Evolutionary conservation across 176 grass and related monocot genomes (phyloP).

Genomic region (Pontederia paniculata): DNA sequence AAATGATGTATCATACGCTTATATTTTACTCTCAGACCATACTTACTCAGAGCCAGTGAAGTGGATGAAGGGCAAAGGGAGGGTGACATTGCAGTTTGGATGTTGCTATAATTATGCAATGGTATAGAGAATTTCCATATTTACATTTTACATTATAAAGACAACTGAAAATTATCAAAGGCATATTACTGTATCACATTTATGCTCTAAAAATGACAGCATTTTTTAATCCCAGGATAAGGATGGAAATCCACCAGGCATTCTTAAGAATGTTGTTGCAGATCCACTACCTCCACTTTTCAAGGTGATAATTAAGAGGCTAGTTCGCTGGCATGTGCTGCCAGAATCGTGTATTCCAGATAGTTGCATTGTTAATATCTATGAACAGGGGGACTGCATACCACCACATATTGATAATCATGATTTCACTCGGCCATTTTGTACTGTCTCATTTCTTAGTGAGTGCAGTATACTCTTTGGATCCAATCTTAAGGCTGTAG

Average conservation of each 20-base stretch:
- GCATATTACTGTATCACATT: neutral
- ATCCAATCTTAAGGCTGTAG: constrained; percentile 36
- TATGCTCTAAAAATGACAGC: constrained; percentile 1
- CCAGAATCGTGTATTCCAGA: constrained; percentile 54
- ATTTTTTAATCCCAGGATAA: constrained; percentile 55
- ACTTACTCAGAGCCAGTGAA: constrained; percentile 40
- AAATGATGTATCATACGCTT: neutral
- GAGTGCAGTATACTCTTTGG: constrained; percentile 71
- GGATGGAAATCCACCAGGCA: constrained; percentile 81
- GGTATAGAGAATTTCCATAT: constrained; percentile 12
- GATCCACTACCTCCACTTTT: constrained; percentile 51
- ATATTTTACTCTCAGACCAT: constrained; percentile 25
- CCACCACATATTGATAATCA: constrained; percentile 90
- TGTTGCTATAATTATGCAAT: constrained; percentile 42
- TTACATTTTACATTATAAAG: neutral
- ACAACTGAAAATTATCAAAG: too few relatives aligned
- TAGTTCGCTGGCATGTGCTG: constrained; percentile 62
- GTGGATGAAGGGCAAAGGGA: constrained; percentile 45
- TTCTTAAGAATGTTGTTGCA: constrained; percentile 31
- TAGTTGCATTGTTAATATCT: constrained; percentile 87
- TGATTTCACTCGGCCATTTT: constrained; percentile 77
- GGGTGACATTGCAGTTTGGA: constrained; percentile 44
- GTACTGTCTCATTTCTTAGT: constrained; percentile 81
- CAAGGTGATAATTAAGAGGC: constrained; percentile 47
- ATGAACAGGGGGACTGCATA: constrained; percentile 82